phyloP scores from a whole-genome alignment of 495 filamentous ascomycete species.

The Aspergillus diversus region DNA sequence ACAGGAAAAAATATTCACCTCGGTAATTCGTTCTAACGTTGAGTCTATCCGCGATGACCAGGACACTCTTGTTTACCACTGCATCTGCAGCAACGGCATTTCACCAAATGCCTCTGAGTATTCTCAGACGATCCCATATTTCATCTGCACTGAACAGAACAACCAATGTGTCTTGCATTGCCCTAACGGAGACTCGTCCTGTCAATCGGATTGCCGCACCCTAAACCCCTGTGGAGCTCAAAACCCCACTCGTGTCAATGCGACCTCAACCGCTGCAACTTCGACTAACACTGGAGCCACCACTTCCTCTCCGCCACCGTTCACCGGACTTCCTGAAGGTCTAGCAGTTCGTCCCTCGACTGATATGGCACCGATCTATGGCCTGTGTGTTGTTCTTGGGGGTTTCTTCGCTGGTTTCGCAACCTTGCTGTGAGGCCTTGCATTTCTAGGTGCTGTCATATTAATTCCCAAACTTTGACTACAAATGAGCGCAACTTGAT shows the following conservation, averaged over 20 bases:
- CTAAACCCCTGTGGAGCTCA: constrained; percentile 82
- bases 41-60: constrained; percentile 32
- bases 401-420: constrained; percentile 68
- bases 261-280: constrained; percentile 50
- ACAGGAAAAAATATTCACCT: not conserved
- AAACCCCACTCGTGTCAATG: constrained; percentile 65
- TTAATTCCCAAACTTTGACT: not conserved
- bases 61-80: constrained; percentile 69
- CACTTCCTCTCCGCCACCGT: constrained; percentile 37
- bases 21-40: constrained; percentile 20
- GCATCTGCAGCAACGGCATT: constrained; percentile 73
- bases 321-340: constrained; percentile 35
- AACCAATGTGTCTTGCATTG: constrained; percentile 72
- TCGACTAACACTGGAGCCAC: constrained; percentile 43
- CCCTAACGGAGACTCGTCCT: constrained; percentile 54
- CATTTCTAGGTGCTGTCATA: not conserved
- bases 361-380: constrained; percentile 61
- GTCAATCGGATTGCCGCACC: constrained; percentile 65
- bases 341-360: constrained; percentile 41
- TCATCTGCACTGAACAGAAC: constrained; percentile 72
- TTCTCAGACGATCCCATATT: constrained; percentile 85
- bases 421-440: constrained; percentile 53
- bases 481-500: constrained; percentile 4
- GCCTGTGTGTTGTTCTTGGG: constrained; percentile 56
- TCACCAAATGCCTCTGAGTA: constrained; percentile 80